These are phyloP conservation scores for Centrapalus pauciflorus DNA, from an alignment of 129 eudicot species.

Conservation along the genomic window DNA sequence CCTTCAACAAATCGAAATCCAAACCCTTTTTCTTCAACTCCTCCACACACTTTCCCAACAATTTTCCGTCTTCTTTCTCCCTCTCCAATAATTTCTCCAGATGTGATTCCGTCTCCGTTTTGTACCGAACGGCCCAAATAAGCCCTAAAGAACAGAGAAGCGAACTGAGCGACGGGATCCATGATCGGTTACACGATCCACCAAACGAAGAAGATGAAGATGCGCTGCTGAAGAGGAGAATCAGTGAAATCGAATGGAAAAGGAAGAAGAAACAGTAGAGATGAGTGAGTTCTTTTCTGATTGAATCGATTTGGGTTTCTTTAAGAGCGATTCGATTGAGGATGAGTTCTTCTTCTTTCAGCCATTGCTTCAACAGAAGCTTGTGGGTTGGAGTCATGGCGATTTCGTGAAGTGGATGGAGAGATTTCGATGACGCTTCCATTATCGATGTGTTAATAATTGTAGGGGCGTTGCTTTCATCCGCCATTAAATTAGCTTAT, in stretches of 20 bases:
- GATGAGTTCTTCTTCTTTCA: constrained; percentile 79
- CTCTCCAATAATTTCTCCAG: constrained; percentile 69
- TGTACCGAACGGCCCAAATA: constrained; percentile 84
- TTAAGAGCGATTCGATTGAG: constrained; percentile 63
- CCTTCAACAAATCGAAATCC: constrained; percentile 89
- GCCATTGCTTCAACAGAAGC: constrained; percentile 92
- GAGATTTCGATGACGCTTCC: constrained; percentile 43
- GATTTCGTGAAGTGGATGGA: constrained; percentile 90
- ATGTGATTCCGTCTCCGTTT: constrained; percentile 64
- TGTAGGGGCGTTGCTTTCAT: constrained; percentile 11
- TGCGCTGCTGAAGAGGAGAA: constrained; percentile 55
- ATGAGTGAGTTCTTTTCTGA: constrained; percentile 56
- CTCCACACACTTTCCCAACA: constrained; percentile 80
- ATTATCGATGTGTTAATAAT: constrained; percentile 31
- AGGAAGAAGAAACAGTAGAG: constrained; percentile 88
- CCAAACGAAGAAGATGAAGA: neutral
- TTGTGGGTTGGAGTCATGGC: constrained; percentile 87
- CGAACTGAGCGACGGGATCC: constrained; percentile 83
- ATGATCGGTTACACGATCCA: constrained; percentile 44
- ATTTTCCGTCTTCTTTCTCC: constrained; percentile 73
- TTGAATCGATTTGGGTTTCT: constrained; percentile 78
- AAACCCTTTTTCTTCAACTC: constrained; percentile 83
- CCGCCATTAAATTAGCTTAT: constrained; percentile 16
- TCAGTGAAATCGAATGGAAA: constrained; percentile 64
- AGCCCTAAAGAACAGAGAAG: constrained; percentile 56